A percentile compares a stretch with the other conserved stretches of the same genome.
Conservation (phyloP, 148 eudicot genomes). For the Rhododendron molle region DNA sequence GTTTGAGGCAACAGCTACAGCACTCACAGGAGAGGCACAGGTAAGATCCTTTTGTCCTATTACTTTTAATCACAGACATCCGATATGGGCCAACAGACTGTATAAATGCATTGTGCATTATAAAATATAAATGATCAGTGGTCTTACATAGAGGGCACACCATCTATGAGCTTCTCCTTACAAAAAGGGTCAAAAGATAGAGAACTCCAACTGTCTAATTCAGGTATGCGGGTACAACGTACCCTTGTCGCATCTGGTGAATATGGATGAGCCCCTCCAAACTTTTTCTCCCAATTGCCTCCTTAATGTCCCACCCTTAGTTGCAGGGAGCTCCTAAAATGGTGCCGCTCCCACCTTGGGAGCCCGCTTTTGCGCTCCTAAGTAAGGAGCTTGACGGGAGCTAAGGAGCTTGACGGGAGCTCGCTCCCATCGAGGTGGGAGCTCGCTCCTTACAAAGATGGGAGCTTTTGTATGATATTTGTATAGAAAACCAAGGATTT, state of each 20-base stretch:
- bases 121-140: background rate
- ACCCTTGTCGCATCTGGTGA: background rate
- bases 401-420: too few relatives aligned
- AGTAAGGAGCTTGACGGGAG: too few relatives aligned
- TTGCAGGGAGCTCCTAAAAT: too few relatives aligned
- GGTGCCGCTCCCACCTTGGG: too few relatives aligned
- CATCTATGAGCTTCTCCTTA: background rate
- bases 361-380: too few relatives aligned
- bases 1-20: constrained; percentile 69
- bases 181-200: background rate
- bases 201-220: background rate
- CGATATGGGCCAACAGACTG: background rate
- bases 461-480: too few relatives aligned
- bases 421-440: too few relatives aligned
- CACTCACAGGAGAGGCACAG: constrained; percentile 62
- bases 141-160: background rate
- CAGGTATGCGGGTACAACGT: background rate
- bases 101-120: background rate
- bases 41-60: constrained; percentile 24
- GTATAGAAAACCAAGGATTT: too few relatives aligned
- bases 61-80: background rate
- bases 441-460: too few relatives aligned
- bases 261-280: background rate
- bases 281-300: background rate
- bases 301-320: background rate